These are phyloP conservation scores for Rhodotorula toruloides DNA, from an alignment of 768 basidiomycete genomes.

Conservation along the genomic window DNA sequence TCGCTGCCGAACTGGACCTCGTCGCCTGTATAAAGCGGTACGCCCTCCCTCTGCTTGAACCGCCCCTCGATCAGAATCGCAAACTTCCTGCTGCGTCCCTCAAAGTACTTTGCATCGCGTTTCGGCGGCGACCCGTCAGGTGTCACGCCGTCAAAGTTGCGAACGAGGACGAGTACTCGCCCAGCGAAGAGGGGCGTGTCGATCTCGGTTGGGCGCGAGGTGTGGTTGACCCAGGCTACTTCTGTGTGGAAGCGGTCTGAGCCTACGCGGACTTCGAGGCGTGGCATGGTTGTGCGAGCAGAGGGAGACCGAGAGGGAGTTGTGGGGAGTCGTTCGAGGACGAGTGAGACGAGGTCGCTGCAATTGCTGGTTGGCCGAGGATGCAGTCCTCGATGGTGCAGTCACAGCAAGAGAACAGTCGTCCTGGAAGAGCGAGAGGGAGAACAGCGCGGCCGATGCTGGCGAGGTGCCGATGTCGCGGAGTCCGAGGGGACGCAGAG, in stretches of 20 bases:
- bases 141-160: slow-evolving; percentile 39
- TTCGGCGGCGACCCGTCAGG: slow-evolving; percentile 35
- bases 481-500: too few species aligned
- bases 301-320: too few species aligned
- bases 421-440: too few species aligned
- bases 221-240: slow-evolving; percentile 36
- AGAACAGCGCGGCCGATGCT: too few species aligned
- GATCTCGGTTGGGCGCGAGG: slow-evolving; percentile 35
- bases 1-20: slow-evolving; percentile 39
- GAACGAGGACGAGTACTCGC: slow-evolving; percentile 37
- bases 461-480: too few species aligned
- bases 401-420: too few species aligned
- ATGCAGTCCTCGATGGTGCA: too few species aligned
- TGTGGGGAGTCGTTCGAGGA: neutral
- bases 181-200: slow-evolving; percentile 39
- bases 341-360: too few species aligned
- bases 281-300: neutral
- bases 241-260: slow-evolving; percentile 19
- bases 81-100: slow-evolving; percentile 33
- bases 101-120: slow-evolving; percentile 34
- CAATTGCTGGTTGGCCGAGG: too few species aligned
- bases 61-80: slow-evolving; percentile 41
- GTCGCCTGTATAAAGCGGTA: slow-evolving; percentile 34
- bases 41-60: slow-evolving; percentile 35
- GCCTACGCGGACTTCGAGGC: slow-evolving; percentile 22